A percentile compares a stretch with the other conserved stretches of the same genome.
Conservation (phyloP, 2,329 filamentous ascomycete species). For the Ascochyta fabae region DNA sequence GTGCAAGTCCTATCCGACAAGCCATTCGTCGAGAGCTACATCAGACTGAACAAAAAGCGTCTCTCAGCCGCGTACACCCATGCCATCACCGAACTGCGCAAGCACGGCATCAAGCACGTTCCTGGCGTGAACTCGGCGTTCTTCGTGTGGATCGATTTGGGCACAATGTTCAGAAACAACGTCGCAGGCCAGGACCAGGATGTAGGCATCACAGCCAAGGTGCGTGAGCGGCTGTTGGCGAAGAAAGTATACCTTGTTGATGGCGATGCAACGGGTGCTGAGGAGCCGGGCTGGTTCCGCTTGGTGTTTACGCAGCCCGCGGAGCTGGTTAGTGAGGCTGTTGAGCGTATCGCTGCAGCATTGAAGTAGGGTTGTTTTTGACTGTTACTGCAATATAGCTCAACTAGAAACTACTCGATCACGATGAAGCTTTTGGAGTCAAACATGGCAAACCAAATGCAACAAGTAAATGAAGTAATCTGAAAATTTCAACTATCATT, state of each 20-base stretch:
- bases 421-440: too few species aligned
- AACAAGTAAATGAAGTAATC: too few species aligned
- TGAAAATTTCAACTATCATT: too few species aligned
- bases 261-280: slow-evolving; percentile 54
- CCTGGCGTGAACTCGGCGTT: slow-evolving; percentile 54
- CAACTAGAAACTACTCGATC: too few species aligned
- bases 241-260: slow-evolving; percentile 60
- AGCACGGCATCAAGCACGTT: slow-evolving; percentile 48
- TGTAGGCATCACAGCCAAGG: slow-evolving; percentile 53
- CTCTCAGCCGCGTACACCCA: slow-evolving; percentile 21
- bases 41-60: slow-evolving; percentile 50
- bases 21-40: slow-evolving; percentile 42
- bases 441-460: too few species aligned
- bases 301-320: slow-evolving; percentile 53
- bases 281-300: slow-evolving; percentile 60
- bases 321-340: slow-evolving; percentile 3
- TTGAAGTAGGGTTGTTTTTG: not conserved
- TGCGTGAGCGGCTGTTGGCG: slow-evolving; percentile 55
- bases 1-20: not conserved
- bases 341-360: slow-evolving; percentile 1
- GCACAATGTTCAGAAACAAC: slow-evolving; percentile 15
- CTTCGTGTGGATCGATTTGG: slow-evolving; percentile 54
- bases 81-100: slow-evolving; percentile 25
- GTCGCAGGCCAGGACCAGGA: slow-evolving; percentile 13
- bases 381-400: too few species aligned